A percentile compares a stretch with the other conserved stretches of the same genome.
phyloP scores from a whole-genome alignment of 192 early-diverging fungal genomes.

The Dissophora globulifera region DNA sequence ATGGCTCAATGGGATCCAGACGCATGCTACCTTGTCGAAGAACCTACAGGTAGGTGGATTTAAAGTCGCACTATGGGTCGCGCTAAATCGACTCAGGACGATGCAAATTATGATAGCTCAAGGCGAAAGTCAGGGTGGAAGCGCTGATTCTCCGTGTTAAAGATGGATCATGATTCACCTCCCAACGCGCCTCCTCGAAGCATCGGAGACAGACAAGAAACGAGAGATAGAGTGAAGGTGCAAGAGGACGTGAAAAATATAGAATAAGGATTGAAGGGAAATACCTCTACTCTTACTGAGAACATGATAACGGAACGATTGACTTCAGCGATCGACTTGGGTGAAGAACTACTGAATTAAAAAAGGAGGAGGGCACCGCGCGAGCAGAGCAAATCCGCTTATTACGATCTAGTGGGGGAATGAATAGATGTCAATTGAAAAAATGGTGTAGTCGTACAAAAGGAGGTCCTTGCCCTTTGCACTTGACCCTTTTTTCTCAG shows the following conservation, averaged over 20 bases:
- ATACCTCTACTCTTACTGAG: no score
- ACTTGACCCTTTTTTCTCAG: conserved; percentile 26
- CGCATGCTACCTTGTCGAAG: no score
- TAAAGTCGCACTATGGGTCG: no score
- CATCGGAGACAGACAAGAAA: neutral
- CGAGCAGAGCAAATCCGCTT: neutral
- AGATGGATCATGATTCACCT: conserved; percentile 8
- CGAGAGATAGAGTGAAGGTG: no score
- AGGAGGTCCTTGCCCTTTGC: conserved; percentile 14
- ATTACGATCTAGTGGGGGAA: conserved; percentile 3
- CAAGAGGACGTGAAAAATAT: no score
- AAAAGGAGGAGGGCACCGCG: neutral
- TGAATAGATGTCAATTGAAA: conserved; percentile 8
- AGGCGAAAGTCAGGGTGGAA: neutral
- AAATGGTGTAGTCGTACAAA: conserved; percentile 25
- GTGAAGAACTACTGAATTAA: neutral
- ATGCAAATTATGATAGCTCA: neutral
- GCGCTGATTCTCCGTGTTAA: neutral
- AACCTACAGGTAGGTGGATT: no score
- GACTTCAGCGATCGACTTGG: neutral
- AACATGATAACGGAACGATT: conserved; percentile 9
- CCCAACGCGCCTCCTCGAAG: neutral
- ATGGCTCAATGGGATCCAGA: no score
- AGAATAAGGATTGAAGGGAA: no score
- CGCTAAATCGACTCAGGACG: no score